Evolutionary conservation across 2,329 filamentous ascomycete genomes (phyloP).

Genomic region (Aspergillus sp.): DNA sequence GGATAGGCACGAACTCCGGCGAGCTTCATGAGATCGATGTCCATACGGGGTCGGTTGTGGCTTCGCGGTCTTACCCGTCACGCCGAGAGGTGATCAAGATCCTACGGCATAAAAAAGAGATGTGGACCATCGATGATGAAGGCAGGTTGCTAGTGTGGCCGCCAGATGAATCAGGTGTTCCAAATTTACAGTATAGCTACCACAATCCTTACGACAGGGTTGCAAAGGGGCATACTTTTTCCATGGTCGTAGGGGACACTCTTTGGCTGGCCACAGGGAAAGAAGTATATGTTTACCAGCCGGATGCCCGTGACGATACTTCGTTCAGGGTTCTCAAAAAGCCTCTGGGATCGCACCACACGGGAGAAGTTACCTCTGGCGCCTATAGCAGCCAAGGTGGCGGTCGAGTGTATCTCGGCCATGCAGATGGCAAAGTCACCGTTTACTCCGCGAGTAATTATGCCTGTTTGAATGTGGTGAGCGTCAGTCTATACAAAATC

Average conservation of each 20-base stretch:
- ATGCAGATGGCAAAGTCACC: conserved; percentile 89
- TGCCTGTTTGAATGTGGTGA: conserved; percentile 75
- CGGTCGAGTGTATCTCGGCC: conserved; percentile 83
- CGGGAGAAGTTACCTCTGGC: conserved; percentile 85
- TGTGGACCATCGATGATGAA: conserved; percentile 92
- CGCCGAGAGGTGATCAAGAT: conserved; percentile 81
- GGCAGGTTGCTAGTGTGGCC: conserved; percentile 87
- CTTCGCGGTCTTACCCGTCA: conserved; percentile 71
- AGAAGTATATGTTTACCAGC: conserved; percentile 80
- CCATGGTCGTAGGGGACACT: conserved; percentile 78
- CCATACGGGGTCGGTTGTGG: conserved; percentile 66
- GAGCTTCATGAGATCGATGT: conserved; percentile 91
- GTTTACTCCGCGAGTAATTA: conserved; percentile 83
- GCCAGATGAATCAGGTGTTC: conserved; percentile 70
- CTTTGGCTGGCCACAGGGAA: conserved; percentile 89
- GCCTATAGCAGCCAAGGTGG: conserved; percentile 71
- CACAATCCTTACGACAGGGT: conserved; percentile 69
- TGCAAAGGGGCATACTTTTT: conserved; percentile 80
- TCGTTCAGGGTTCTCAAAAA: conserved; percentile 74
- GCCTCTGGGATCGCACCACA: conserved; percentile 68
- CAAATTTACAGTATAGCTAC: conserved; percentile 71
- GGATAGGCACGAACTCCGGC: conserved; percentile 86
- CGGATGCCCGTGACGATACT: conserved; percentile 64
- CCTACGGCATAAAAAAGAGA: conserved; percentile 78
- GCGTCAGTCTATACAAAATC: conserved; percentile 92